Percentiles rank a stretch among this genome's conserved stretches.
These are phyloP conservation scores for Claviceps africana DNA, from an alignment of 2,329 filamentous ascomycete species.

Conservation along the genomic window DNA sequence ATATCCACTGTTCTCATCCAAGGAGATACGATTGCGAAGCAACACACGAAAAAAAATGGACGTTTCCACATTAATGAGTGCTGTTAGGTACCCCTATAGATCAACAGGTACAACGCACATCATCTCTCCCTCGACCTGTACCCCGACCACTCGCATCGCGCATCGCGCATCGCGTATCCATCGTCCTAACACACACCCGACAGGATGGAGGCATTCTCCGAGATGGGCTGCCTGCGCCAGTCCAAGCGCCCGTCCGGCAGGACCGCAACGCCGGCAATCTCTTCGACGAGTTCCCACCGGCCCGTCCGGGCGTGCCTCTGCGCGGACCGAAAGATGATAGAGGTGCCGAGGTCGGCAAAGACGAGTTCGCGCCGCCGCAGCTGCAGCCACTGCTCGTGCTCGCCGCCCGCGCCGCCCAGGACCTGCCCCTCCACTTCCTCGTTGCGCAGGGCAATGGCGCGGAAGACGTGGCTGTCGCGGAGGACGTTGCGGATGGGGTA, in stretches of 20 bases:
- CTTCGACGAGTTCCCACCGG: slow-evolving; percentile 24
- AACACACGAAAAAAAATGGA: too few relatives aligned
- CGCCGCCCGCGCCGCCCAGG: slow-evolving; percentile 18
- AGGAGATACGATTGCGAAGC: too few relatives aligned
- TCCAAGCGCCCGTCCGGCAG: slow-evolving; percentile 16
- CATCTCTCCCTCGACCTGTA: too few relatives aligned
- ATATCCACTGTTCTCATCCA: too few relatives aligned
- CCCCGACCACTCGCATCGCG: too few relatives aligned
- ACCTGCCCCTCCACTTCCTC: slow-evolving; percentile 21
- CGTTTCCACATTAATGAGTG: too few relatives aligned
- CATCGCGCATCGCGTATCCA: too few relatives aligned
- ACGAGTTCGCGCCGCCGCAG: slow-evolving; percentile 23
- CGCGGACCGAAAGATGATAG: slow-evolving; percentile 23
- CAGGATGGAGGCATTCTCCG: slow-evolving; percentile 18
- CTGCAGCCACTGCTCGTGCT: slow-evolving; percentile 25
- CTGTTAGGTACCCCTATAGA: too few relatives aligned
- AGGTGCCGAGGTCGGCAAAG: slow-evolving; percentile 24
- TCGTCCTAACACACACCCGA: slow-evolving; percentile 14
- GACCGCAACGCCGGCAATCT: slow-evolving; percentile 20
- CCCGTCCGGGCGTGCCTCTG: slow-evolving; percentile 18
- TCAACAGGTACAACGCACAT: too few relatives aligned
- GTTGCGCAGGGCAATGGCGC: slow-evolving; percentile 25
- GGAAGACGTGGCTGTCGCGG: slow-evolving; percentile 26
- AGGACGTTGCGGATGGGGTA: slow-evolving; percentile 30
- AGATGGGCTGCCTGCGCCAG: slow-evolving; percentile 24